These are phyloP conservation scores for Aquilaria malaccensis DNA, from an alignment of 345 rosid genomes.

Conservation along the genomic window DNA sequence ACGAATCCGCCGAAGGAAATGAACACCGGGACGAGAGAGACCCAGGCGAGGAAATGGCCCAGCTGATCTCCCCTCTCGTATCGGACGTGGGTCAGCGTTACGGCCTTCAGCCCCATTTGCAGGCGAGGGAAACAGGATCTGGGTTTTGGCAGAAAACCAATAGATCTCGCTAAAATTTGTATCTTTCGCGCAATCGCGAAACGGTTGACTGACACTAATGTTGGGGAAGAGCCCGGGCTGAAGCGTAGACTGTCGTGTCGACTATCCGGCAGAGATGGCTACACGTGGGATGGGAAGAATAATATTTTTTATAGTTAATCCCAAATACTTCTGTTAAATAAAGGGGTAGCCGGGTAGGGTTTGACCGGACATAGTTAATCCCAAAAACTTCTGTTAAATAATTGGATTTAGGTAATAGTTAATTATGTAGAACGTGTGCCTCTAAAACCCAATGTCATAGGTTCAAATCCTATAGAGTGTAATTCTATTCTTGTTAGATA, in stretches of 20 bases:
- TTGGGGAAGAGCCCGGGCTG: no score
- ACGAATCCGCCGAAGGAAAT: slow-evolving; percentile 85
- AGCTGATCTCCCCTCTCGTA: slow-evolving; percentile 67
- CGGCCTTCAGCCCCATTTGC: slow-evolving; percentile 45
- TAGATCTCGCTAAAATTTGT: background rate
- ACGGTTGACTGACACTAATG: background rate
- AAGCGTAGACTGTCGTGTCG: background rate
- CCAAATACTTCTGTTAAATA: no score
- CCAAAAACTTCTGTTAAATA: no score
- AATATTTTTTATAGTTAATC: no score
- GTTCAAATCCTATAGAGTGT: no score
- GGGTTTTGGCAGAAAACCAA: background rate
- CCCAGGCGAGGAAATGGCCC: slow-evolving; percentile 88
- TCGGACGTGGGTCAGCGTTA: slow-evolving; percentile 82
- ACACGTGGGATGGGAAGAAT: slow-evolving; percentile 1
- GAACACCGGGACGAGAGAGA: slow-evolving; percentile 86
- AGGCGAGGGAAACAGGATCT: background rate
- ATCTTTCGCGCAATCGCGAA: background rate
- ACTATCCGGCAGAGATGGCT: background rate
- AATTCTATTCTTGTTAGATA: no score
- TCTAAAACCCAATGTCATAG: no score
- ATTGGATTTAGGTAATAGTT: no score
- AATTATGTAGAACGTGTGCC: no score
- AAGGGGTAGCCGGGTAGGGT: no score
- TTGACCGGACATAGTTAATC: no score